Evolutionary conservation across 768 basidiomycete genomes (phyloP), one percentile per base, ranked within the genome.

Genomic region (Cystofilobasidium ferigula): DNA sequence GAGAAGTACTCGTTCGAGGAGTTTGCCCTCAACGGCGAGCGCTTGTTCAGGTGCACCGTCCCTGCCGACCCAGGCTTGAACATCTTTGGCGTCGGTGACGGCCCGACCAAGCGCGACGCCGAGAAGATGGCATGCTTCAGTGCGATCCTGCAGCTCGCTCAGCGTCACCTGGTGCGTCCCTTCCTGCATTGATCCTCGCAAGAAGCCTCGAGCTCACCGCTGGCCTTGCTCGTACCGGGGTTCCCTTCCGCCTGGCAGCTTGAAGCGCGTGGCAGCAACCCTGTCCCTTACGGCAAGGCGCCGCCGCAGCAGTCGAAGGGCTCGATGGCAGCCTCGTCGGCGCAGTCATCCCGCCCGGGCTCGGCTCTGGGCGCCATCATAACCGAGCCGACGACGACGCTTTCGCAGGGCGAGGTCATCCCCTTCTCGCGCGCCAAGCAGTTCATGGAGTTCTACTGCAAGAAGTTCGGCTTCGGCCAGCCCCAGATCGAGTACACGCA

Each of bases 371-470:
- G 35, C 24, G 47, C 32, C 47, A 60, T 53, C n/a, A n/a, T n/a
- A n/a, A n/a, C n/a, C 35, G 62, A 61, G n/a, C 61, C 59, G 40
- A 72, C 71, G 5, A 77, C 78, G 36, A 73, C 71, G 9, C 72
- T 92, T 14, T 82, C 84, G 3, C 86, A 90, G 71, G 83, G 84
- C 30, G 80, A 82, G 14, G 71, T 76, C 26, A 81, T 92, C 69
- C 78, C 78, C 9, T 85, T 85, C 59, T 87, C 89, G 60, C 81
- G 81, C 60, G 89, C 90, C 3, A 83, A 86, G 57, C 83, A 82
- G 67, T 97, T 97, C 79, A 92, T 95, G 86, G 92, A 93, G 69
- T 97, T 87, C 74, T 97, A 97, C 72, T 94, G 91, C 73, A 82
- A 84, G 53, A 80, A 84, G 40, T 95, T 84, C 74, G 78, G 78